A percentile compares a stretch with the other conserved stretches of the same genome.
phyloP scores from a whole-genome alignment of 1,139 yeast genomes.

The Pichia sp. region DNA sequence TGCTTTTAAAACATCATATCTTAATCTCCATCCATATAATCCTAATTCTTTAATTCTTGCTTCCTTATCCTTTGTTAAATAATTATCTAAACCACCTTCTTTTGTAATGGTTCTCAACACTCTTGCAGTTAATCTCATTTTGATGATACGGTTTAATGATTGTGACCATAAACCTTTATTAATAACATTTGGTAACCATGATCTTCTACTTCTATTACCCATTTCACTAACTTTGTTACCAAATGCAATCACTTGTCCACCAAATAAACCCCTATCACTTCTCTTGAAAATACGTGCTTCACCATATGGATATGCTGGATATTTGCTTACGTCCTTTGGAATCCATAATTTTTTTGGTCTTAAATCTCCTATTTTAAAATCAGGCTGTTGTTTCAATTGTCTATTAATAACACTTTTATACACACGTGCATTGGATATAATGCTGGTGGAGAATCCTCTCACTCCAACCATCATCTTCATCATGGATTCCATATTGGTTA shows the following conservation, averaged over 20 bases:
- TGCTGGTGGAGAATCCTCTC: conserved; percentile 23
- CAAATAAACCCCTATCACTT: conserved; percentile 82
- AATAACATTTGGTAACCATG: conserved; percentile 78
- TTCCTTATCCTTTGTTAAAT: conserved; percentile 76
- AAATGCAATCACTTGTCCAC: conserved; percentile 75
- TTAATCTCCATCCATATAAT: conserved; percentile 82
- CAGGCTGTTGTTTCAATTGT: conserved; percentile 33
- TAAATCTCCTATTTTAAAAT: conserved; percentile 38
- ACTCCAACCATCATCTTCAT: conserved; percentile 3
- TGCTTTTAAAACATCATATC: conserved; percentile 57
- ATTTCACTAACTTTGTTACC: conserved; percentile 76
- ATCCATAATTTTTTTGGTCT: conserved; percentile 36
- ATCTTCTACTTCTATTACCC: conserved; percentile 66
- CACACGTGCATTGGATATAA: conserved; percentile 25
- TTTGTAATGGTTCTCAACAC: conserved; percentile 81
- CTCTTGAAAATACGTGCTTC: conserved; percentile 74
- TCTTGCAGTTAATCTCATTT: conserved; percentile 65
- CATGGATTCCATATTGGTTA: conserved; percentile 7
- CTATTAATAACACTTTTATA: conserved; percentile 38
- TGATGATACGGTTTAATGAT: conserved; percentile 49
- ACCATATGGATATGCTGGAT: conserved; percentile 81
- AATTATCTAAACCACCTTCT: conserved; percentile 92
- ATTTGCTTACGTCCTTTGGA: conserved; percentile 42
- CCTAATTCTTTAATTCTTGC: conserved; percentile 92
- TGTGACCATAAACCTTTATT: conserved; percentile 80